Evolutionary conservation across 495 filamentous ascomycete genomes (phyloP).

Genomic region (Pseudoneurospora amorphoporcata): DNA sequence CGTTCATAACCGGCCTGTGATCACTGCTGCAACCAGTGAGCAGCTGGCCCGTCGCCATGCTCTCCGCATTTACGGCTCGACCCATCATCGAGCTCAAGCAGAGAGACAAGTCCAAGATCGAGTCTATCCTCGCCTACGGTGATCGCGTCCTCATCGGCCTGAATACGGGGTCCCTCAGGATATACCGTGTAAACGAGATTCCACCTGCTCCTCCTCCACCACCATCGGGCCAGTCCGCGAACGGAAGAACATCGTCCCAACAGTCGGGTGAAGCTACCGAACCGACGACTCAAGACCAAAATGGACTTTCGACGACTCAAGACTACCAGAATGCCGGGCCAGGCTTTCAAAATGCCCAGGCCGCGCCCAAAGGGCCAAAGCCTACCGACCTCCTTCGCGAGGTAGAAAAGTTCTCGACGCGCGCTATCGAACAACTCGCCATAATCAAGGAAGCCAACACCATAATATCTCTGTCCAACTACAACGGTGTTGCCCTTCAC

Average conservation of each 20-base stretch:
- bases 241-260: constrained; percentile 22
- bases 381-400: constrained; percentile 81
- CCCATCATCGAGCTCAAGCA: constrained; percentile 92
- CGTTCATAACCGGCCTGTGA: constrained; percentile 9
- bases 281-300: not conserved
- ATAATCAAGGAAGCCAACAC: constrained; percentile 89
- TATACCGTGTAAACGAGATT: constrained; percentile 77
- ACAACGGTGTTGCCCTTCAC: constrained; percentile 66
- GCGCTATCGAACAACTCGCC: constrained; percentile 84
- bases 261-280: not conserved
- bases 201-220: constrained; percentile 5
- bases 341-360: constrained; percentile 17
- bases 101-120: constrained; percentile 91
- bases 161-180: constrained; percentile 76
- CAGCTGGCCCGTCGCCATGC: constrained; percentile 52
- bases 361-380: constrained; percentile 29
- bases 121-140: constrained; percentile 87
- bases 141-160: constrained; percentile 86
- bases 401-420: constrained; percentile 83
- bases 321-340: not conserved
- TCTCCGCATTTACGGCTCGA: constrained; percentile 94
- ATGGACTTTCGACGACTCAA: not conserved
- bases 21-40: constrained; percentile 7
- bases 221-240: constrained; percentile 12
- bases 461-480: constrained; percentile 82